phyloP scores from a whole-genome alignment of 2,329 filamentous ascomycete genomes.

The Trichoderma pleuroti region DNA sequence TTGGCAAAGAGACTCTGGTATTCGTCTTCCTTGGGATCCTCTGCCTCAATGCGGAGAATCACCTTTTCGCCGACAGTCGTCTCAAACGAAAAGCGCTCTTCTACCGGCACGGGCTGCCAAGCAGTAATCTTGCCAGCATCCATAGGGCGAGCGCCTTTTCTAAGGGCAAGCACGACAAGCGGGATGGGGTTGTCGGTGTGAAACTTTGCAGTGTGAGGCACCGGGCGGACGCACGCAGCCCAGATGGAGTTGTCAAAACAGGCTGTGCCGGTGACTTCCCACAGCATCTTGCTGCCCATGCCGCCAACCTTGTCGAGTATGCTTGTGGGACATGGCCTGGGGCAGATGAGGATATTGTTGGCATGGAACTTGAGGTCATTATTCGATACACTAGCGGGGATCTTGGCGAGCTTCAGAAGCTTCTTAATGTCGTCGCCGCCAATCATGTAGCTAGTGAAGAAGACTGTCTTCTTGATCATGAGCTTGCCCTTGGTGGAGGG shows the following conservation, averaged over 20 bases:
- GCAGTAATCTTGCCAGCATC: conserved; percentile 79
- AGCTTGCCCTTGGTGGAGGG: conserved; percentile 45
- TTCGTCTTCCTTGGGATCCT: conserved; percentile 58
- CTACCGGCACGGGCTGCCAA: conserved; percentile 72
- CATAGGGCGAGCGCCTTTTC: conserved; percentile 69
- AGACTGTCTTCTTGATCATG: conserved; percentile 79
- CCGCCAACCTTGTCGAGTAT: conserved; percentile 84
- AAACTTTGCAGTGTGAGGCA: conserved; percentile 61
- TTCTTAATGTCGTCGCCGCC: conserved; percentile 65
- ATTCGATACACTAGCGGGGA: conserved; percentile 60
- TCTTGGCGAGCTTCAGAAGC: conserved; percentile 65
- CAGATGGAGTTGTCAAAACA: conserved; percentile 78
- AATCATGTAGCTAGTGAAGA: conserved; percentile 91
- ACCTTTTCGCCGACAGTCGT: conserved; percentile 84
- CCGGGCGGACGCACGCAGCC: conserved; percentile 76
- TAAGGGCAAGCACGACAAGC: conserved; percentile 76
- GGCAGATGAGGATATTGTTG: conserved; percentile 87
- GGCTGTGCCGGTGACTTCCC: conserved; percentile 76
- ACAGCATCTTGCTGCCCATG: conserved; percentile 76
- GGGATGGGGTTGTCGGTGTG: conserved; percentile 79
- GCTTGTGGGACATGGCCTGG: conserved; percentile 66
- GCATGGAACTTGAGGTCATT: conserved; percentile 76
- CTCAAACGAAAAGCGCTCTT: conserved; percentile 73
- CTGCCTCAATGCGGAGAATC: conserved; percentile 74
- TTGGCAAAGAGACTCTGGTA: conserved; percentile 61